Percentiles rank a stretch among this genome's conserved stretches.
Conservation (phyloP, 2,329 filamentous ascomycete species). For the Exophiala sideris region DNA sequence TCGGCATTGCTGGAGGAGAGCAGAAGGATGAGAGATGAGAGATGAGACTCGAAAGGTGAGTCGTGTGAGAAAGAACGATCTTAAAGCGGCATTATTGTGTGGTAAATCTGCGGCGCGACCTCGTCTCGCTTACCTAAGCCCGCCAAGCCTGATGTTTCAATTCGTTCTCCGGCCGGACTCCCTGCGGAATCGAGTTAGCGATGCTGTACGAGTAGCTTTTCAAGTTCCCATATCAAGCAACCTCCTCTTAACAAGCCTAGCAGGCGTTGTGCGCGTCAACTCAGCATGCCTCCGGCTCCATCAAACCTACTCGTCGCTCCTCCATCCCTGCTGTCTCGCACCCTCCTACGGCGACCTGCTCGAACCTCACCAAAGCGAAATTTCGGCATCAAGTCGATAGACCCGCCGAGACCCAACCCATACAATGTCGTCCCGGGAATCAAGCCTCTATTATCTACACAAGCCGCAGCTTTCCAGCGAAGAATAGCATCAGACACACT, state of each 20-base stretch:
- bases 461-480: conserved; percentile 58
- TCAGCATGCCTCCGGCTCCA: conserved; percentile 23
- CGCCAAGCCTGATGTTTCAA: too few species aligned
- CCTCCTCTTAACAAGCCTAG: background rate
- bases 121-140: too few species aligned
- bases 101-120: too few species aligned
- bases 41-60: too few species aligned
- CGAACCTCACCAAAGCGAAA: conserved; percentile 31
- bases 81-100: too few species aligned
- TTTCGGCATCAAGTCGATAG: conserved; percentile 58
- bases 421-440: conserved; percentile 53
- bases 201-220: too few species aligned
- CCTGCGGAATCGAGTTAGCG: too few species aligned
- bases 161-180: too few species aligned
- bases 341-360: conserved; percentile 22
- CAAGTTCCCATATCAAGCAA: too few species aligned
- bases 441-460: conserved; percentile 50
- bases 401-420: conserved; percentile 48
- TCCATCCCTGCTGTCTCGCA: conserved; percentile 30
- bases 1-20: too few species aligned
- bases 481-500: conserved; percentile 51
- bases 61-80: too few species aligned
- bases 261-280: conserved; percentile 10
- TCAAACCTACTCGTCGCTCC: conserved; percentile 19
- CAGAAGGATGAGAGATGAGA: too few species aligned